These are phyloP conservation scores for Gomphus bonarii DNA, from an alignment of 1,284 basidiomycete genomes.

Conservation along the genomic window DNA sequence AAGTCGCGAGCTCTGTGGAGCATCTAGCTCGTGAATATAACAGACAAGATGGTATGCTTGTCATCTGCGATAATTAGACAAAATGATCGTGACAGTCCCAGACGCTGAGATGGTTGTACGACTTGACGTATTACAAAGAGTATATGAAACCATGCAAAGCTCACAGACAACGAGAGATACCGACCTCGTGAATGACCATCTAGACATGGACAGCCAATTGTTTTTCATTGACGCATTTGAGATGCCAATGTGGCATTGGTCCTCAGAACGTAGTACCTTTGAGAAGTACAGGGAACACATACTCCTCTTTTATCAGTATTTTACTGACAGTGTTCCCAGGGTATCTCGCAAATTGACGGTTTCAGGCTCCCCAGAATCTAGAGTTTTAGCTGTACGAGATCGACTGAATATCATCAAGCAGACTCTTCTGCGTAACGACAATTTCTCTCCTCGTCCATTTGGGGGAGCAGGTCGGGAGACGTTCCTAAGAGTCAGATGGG, in stretches of 20 bases:
- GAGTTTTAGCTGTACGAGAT: slow-evolving; percentile 69
- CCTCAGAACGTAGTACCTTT: slow-evolving; percentile 74
- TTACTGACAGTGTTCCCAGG: slow-evolving; percentile 24
- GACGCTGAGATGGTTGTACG: slow-evolving; percentile 78
- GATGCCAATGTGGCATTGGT: slow-evolving; percentile 91
- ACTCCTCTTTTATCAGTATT: background rate
- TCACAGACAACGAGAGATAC: slow-evolving; percentile 47
- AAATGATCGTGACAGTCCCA: slow-evolving; percentile 19
- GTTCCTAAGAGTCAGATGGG: slow-evolving; percentile 64
- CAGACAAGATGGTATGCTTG: slow-evolving; percentile 71
- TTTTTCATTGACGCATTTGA: slow-evolving; percentile 85
- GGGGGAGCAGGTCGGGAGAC: slow-evolving; percentile 57
- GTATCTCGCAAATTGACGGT: slow-evolving; percentile 44
- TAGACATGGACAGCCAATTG: slow-evolving; percentile 82
- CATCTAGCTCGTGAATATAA: slow-evolving; percentile 84
- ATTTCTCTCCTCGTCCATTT: slow-evolving; percentile 88
- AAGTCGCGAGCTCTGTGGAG: slow-evolving; percentile 73
- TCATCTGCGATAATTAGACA: background rate
- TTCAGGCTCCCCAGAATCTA: slow-evolving; percentile 71
- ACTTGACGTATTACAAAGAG: slow-evolving; percentile 59
- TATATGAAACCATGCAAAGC: slow-evolving; percentile 75
- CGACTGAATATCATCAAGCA: slow-evolving; percentile 83
- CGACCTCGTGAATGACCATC: slow-evolving; percentile 42
- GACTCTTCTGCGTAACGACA: slow-evolving; percentile 86
- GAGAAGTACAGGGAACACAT: slow-evolving; percentile 46